Evolutionary conservation across 2,329 filamentous ascomycete genomes (phyloP), one percentile per base, ranked within the genome.

Genomic region (Scedosporium dehoogii): DNA sequence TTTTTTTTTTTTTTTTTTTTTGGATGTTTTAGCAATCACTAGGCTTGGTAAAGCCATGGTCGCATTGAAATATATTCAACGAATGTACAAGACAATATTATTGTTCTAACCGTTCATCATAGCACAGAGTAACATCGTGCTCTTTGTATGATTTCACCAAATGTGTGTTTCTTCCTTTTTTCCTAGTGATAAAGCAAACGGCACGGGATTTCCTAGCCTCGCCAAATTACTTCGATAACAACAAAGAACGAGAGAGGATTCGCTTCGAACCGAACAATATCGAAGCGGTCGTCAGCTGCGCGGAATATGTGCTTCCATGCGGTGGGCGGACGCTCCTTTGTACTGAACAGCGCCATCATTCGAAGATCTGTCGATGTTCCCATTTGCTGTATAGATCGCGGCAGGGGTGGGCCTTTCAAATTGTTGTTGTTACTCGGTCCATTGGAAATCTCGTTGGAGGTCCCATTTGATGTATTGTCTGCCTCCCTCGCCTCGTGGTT

Each of bases 81-180:
- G 7, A 48, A 46, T n/a, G 12, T 46, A 46, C 5, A 12, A 21
- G 29, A 53, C 16, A 23, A 25, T 1, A 29, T 63, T 56, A 81
- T 73, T 77, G 79, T 69, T 83, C 82, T 64, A 87, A 70, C 51
- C 85, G 77, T 73, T 87, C 83, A 70, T 88, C 85, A 69, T 33
- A 85, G 33, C 83, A 72, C 41, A 88, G 73, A 57, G 74, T 71
- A 2, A 88, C 83, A 68, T 86, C 79, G 58, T 75, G 82, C 77
- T 76, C 67, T 81, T 79, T 23, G 7, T 33, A 33, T 33, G 29
- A 33, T 33, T 33, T 33, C 29, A 33, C 29, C 7, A 33, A 7
- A 33, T 6, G 5, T 33, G 9, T 9, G 6, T 29, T 29, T 6
- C 6, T 29, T 29, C 6, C 1, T 29, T 29, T 29, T 6, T 29